phyloP scores from a whole-genome alignment of 1,139 yeast genomes.

The Geotrichum candidum region DNA sequence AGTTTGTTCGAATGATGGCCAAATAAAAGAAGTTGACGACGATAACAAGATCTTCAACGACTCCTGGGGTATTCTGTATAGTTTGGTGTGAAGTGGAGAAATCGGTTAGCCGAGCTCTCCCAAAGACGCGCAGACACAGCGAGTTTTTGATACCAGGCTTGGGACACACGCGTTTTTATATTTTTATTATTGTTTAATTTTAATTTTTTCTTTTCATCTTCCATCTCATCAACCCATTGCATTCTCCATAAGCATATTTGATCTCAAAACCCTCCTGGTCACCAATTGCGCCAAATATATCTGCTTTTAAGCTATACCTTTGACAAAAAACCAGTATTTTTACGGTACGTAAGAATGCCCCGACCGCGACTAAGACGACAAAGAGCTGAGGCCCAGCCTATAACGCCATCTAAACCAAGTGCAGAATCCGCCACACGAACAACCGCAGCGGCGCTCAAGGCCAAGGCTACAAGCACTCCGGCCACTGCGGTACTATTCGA shows the following conservation, averaged over 20 bases:
- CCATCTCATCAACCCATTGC: not conserved
- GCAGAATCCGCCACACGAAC: not conserved
- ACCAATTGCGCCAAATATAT: too few species aligned
- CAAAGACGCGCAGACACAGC: too few species aligned
- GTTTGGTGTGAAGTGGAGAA: not conserved
- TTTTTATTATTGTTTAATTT: too few species aligned
- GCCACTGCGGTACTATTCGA: not conserved
- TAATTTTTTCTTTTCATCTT: not conserved
- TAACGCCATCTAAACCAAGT: not conserved
- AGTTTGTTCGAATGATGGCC: not conserved
- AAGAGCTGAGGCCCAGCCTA: not conserved
- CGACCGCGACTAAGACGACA: slow-evolving; percentile 2
- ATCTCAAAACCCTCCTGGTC: not conserved
- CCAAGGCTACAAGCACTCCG: not conserved
- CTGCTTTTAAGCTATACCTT: not conserved
- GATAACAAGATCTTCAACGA: not conserved
- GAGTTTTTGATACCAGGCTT: not conserved
- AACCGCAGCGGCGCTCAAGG: not conserved
- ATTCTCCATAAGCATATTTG: not conserved
- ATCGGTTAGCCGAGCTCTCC: not conserved
- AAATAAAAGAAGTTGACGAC: not conserved
- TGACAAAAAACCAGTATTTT: not conserved
- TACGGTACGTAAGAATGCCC: slow-evolving; percentile 1
- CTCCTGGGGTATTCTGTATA: not conserved
- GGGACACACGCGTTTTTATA: not conserved